Evolutionary conservation across 1,284 basidiomycete species (phyloP), one percentile per base, ranked within the genome.

Genomic region (Polyporus tsugae): DNA sequence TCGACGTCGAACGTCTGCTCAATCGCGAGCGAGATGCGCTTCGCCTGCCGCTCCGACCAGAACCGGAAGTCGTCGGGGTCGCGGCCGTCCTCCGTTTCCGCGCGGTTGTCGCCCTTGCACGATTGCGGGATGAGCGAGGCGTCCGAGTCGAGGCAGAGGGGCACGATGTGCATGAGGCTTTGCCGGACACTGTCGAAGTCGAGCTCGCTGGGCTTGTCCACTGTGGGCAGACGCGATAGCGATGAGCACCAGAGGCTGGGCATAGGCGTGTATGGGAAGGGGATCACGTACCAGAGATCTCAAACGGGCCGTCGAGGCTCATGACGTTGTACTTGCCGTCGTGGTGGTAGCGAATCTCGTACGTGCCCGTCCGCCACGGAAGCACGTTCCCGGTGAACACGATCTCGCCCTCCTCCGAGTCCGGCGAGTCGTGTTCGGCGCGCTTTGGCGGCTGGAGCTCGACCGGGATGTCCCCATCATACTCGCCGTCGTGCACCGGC

Each of bases 251-350:
- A 17, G 33, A 25, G 33, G 42, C 6, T 33, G 60, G 7, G 29
- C 29, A 29, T 29, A 13, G 36, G 25, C 11, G 9, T 22, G 22
- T 15, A 59, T 19, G 10, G 33, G 4, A 13, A 25, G 10, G 22
- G 10, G 10, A 13, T 42, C 22, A 81, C 92, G 71, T 74, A 94
- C 95, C 92, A 74, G 91, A 95, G 49, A 99, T 91, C 78, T 98
- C 95, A 68, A 99, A 82, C 1, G 95, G 95, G 1, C 90, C 90
- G 65, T 93, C 90, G 60, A 92, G 80, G 65, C 91, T 89, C 87
- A 99, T 93, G 66, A 99, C 97, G 78, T 97, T 98, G 82, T 99
- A 95, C 80, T 97, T 98, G 60, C 95, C 95, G 78, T 95, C 94
- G 75, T 97, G 95, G 78, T 97, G 95, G 76, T 95, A 95, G 2